Evolutionary conservation across 2,329 filamentous ascomycete species (phyloP), one percentile per base, ranked within the genome.

Genomic region (Aspergillus tamarii): DNA sequence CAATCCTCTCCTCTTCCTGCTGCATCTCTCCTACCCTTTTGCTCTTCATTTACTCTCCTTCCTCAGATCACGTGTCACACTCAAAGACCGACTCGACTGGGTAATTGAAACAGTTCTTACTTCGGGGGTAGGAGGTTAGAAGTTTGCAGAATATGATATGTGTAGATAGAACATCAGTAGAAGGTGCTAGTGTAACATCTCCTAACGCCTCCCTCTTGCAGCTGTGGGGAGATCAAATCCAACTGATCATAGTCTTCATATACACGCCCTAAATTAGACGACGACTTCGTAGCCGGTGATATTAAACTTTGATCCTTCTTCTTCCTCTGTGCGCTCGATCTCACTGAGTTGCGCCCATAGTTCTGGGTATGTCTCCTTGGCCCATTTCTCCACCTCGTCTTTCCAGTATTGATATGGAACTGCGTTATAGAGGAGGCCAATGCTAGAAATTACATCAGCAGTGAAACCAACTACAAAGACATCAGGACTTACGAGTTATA

Each of bases 361-460:
- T 11, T 85, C 82, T 0, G 91, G 88, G 76, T 92, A 93, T 50
- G 85, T 84, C 56, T 85, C 78, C 69, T 85, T 85, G 2, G 90
- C 90, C 93, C 93, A 97, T 19, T 84, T 81, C 74, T 93, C 89
- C 62, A 96, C 89, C 43, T 87, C 82, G 6, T 84, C 81, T 76
- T 95, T 92, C 71, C 88, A 84, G 59, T 85, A 84, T 64, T 85
- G 84, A 63, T 85, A 87, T 2, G 87, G 88, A 3, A 93, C 84
- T 11, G 88, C 89, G 70, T 94, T 95, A 77, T 92, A 93, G 63
- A 93, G 84, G 30, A 89, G 86, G 19, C 89, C 92, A 55, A 97
- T 82, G 34, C 92, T 93, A 61, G 61, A 9, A 57, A 45, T 3
- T 4, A 28, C 45, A 48, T 62, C 60, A 74, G 64, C 67, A 45